These are phyloP conservation scores for Boletus tomentosulus DNA, from an alignment of 768 basidiomycete species.

Conservation along the genomic window DNA sequence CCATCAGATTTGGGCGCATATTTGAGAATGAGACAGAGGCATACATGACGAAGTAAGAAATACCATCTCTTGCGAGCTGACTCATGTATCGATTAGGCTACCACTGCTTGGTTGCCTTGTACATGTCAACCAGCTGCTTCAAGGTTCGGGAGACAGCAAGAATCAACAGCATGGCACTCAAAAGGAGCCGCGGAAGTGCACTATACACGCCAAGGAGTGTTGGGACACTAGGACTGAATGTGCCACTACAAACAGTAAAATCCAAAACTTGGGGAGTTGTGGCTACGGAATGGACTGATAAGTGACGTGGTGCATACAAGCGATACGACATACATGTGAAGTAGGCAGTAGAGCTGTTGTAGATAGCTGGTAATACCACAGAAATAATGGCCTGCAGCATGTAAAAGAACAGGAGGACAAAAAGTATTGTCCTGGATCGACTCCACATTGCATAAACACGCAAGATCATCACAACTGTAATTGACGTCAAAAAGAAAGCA, in stretches of 20 bases:
- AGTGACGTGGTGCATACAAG: background rate
- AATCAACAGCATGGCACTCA: background rate
- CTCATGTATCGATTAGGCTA: conserved; percentile 5
- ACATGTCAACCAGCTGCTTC: background rate
- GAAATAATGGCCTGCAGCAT: background rate
- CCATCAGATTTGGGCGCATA: too few relatives aligned
- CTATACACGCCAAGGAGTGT: background rate
- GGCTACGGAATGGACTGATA: background rate
- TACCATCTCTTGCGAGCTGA: conserved; percentile 4
- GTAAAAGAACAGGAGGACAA: background rate
- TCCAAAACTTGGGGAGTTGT: background rate
- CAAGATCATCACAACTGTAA: conserved; percentile 9
- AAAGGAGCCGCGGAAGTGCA: background rate
- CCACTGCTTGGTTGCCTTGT: conserved; percentile 8
- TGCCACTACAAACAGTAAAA: background rate
- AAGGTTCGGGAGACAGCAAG: background rate
- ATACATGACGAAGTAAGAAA: conserved; percentile 9
- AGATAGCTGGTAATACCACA: background rate
- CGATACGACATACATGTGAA: background rate
- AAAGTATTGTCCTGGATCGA: background rate
- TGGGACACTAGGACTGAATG: background rate
- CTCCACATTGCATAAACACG: conserved; percentile 9
- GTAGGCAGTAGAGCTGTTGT: background rate
- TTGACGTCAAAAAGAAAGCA: background rate
- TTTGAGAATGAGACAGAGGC: background rate